Evolutionary conservation across 495 filamentous ascomycete species (phyloP), one percentile per base, ranked within the genome.

Genomic region (Xylaria telfairii): DNA sequence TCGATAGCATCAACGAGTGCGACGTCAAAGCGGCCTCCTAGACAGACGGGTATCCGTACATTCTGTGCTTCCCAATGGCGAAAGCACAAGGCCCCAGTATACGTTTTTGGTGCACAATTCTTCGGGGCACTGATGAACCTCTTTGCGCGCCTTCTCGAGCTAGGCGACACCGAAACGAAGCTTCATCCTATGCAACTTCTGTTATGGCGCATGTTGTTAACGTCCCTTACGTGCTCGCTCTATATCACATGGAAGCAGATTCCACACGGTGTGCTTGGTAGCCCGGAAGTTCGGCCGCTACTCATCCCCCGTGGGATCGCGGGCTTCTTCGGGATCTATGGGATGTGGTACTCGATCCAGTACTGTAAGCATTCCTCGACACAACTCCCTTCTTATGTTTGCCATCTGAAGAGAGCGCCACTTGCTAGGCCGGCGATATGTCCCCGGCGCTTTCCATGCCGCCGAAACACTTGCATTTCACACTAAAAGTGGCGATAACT

Each of bases 91-190:
- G 92, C 92, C 1, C 84, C 95, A 60, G 83, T 91, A 24, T 81
- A 95, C 26, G 91, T 99, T 42, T 78, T 93, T 21, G 37, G 90
- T 28, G 86, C 94, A 12, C 94, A 97, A 81, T 81, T 96, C 44
- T 98, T 97, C 73, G 94, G 92, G 0, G 90, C 91, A 0, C 80
- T 93, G 56, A 99, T 99, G 96, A 96, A 95, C 77, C 86, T 96
- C 9, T 88, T 90, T 30, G 93, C 94, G 0, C 86, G 95, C 47
- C 76, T 96, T 2, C 81, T 98, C 54, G 94, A 96, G 76, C 84
- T 91, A 4, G 93, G 90, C 26, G 83, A 90, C 37, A 51, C 21
- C 63, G 63, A 42, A 19, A 21, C 53, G 5, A 89, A 86, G 0
- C 90, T 96, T 84, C 89, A 96, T 82, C 93, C 95, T 12, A 91